Evolutionary conservation across 768 basidiomycete species (phyloP).

Genomic region (Hericium coralloides): DNA sequence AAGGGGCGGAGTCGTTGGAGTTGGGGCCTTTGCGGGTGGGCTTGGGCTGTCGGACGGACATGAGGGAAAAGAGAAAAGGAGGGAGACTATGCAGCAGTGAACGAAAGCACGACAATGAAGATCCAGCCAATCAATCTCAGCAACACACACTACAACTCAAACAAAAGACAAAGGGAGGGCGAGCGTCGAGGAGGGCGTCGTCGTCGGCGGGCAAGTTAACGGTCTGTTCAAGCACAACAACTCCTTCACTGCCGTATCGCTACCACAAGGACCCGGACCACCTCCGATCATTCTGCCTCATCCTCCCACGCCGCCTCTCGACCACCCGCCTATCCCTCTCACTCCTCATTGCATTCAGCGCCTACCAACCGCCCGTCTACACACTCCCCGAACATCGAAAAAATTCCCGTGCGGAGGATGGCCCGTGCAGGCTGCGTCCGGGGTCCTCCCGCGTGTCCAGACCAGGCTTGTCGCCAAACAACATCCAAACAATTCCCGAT

Average conservation of each 20-base stretch:
- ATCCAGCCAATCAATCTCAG: conserved; percentile 14
- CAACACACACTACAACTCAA: not conserved
- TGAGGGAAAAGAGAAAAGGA: conserved; percentile 15
- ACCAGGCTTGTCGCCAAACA: not conserved
- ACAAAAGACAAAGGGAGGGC: not conserved
- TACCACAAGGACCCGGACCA: not conserved
- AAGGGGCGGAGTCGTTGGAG: conserved; percentile 34
- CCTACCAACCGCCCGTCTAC: not conserved
- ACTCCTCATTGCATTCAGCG: not conserved
- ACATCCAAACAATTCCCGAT: not conserved
- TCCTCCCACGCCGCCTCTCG: not conserved
- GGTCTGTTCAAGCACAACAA: not conserved
- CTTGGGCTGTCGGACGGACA: conserved; percentile 45
- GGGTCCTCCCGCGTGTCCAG: not conserved
- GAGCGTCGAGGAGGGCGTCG: not conserved
- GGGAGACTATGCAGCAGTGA: conserved; percentile 9
- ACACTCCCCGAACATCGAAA: not conserved
- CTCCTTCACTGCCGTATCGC: not conserved
- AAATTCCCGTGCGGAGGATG: not conserved
- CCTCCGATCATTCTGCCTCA: not conserved
- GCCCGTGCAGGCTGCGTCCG: conserved; percentile 1
- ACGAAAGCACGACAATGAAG: conserved; percentile 21
- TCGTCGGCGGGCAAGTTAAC: not conserved
- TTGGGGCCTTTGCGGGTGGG: conserved; percentile 47
- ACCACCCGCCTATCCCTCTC: not conserved